These are phyloP conservation scores for Ophiostoma sp. DNA, from an alignment of 2,329 filamentous ascomycete genomes.

Conservation along the genomic window DNA sequence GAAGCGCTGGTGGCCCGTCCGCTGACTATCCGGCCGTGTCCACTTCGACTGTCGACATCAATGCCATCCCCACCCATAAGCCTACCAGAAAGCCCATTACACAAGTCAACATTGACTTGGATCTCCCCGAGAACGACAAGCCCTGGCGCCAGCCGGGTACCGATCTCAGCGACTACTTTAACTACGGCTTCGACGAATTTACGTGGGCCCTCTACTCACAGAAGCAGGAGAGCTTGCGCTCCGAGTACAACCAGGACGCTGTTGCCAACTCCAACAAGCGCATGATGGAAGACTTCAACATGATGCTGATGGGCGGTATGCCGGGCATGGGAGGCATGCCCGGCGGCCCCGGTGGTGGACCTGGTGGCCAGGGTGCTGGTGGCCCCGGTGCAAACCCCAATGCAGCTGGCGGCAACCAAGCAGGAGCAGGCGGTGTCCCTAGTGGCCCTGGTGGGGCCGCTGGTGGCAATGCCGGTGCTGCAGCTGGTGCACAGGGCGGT, in stretches of 20 bases:
- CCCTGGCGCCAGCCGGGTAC: constrained; percentile 94
- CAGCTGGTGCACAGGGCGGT: constrained; percentile 23
- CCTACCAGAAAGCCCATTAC: constrained; percentile 78
- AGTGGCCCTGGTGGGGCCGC: neutral
- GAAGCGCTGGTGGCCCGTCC: constrained; percentile 22
- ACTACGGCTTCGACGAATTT: constrained; percentile 98
- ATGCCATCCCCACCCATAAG: constrained; percentile 77
- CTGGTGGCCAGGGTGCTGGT: neutral
- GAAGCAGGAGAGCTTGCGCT: constrained; percentile 78
- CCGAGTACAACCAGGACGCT: constrained; percentile 69
- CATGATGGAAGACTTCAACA: constrained; percentile 69
- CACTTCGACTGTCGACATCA: constrained; percentile 81
- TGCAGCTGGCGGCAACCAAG: neutral
- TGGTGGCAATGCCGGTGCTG: neutral
- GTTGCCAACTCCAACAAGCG: constrained; percentile 71
- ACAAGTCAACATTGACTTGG: constrained; percentile 71
- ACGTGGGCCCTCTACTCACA: constrained; percentile 94
- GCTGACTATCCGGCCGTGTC: constrained; percentile 58
- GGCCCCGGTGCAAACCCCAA: constrained; percentile 31
- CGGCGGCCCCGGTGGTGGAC: neutral
- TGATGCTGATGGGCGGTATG: constrained; percentile 63
- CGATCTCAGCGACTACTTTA: constrained; percentile 96
- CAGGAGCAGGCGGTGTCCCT: neutral
- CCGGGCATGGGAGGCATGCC: constrained; percentile 33
- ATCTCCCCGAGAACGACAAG: constrained; percentile 79